Base-by-base conservation (phyloP, 192 early-diverging fungal species). In the Linnemannia exigua region DNA sequence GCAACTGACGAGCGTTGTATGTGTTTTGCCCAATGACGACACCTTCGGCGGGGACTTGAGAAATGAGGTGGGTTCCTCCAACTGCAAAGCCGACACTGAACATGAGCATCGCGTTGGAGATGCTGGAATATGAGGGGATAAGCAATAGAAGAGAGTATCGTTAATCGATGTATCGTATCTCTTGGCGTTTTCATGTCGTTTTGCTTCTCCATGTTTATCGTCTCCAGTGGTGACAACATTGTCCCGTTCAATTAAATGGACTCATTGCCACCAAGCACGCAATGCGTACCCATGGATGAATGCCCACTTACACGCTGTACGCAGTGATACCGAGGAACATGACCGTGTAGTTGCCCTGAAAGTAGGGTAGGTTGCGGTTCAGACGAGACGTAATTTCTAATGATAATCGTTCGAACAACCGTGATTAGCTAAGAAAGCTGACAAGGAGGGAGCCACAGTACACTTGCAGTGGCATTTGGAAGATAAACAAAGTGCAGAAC, bases 321-420 rank as follows among this genome's bases (percentile, higher is more conserved):
- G 92, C 87, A 19, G 89, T 82, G 44, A 93, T 88, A 31, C 82
- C 91, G 16, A 92, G 71, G 67, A 93, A 76, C 52, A 93, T 88
- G 44, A 93, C n/a, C 37, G 88, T 83, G 76, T 93, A 93, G 80
- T 93, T 93, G 28, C 87, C 82, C 58, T 92, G 90, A 75, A 90
- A 93, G 48, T 93, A 89, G 16, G 87, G 74, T 5, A 93, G 71
- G 75, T 93, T 93, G 66, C 90, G 90, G 70, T 84, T 91, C 74
- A 79, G 71, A 37, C 79, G 73, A n/a, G 87, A 66, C 2, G 79
- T 77, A 9, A 81, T 68, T 46, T 36, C 88, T 89, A 79, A 51
- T 35, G 2, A 14, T 17, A 9, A 48, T 54, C 1, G 31, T 25
- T 47, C 25, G n/a, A n/a, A 35, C 68, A 50, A 36, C n/a, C n/a